Conservation (phyloP, 495 filamentous ascomycete genomes). For the Penicillium cataractarum region DNA sequence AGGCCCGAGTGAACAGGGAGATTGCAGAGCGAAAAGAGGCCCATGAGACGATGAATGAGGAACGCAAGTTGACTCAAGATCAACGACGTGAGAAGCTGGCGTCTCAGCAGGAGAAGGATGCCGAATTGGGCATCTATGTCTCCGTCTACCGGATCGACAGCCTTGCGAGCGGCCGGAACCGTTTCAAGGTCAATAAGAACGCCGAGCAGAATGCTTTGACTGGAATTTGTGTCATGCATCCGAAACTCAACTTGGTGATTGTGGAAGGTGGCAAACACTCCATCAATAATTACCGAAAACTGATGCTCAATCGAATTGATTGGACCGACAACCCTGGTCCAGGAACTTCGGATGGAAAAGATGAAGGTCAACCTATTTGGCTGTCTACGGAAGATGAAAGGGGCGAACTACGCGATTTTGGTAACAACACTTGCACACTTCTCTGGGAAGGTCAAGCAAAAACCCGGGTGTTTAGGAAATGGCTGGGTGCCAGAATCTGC, state of each 20-base stretch:
- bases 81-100: constrained; percentile 84
- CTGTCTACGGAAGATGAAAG: constrained; percentile 77
- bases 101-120: constrained; percentile 83
- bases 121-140: constrained; percentile 77
- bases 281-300: constrained; percentile 79
- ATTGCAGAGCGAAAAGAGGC: constrained; percentile 80
- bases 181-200: constrained; percentile 90
- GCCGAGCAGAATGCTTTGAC: constrained; percentile 85
- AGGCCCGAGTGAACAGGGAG: constrained; percentile 88
- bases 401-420: constrained; percentile 77
- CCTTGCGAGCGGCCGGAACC: constrained; percentile 86
- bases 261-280: constrained; percentile 87
- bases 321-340: constrained; percentile 89
- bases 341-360: constrained; percentile 60
- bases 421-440: constrained; percentile 75
- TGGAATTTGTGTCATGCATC: constrained; percentile 87
- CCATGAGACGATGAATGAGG: constrained; percentile 80
- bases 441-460: constrained; percentile 89
- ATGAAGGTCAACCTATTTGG: constrained; percentile 68
- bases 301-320: constrained; percentile 90
- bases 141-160: constrained; percentile 87
- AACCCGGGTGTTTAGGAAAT: constrained; percentile 76
- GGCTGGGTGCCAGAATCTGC: constrained; percentile 76
- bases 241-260: constrained; percentile 83
- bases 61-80: constrained; percentile 89